These are phyloP conservation scores for Talaromyces liani DNA, from an alignment of 495 filamentous ascomycete genomes.

Conservation along the genomic window DNA sequence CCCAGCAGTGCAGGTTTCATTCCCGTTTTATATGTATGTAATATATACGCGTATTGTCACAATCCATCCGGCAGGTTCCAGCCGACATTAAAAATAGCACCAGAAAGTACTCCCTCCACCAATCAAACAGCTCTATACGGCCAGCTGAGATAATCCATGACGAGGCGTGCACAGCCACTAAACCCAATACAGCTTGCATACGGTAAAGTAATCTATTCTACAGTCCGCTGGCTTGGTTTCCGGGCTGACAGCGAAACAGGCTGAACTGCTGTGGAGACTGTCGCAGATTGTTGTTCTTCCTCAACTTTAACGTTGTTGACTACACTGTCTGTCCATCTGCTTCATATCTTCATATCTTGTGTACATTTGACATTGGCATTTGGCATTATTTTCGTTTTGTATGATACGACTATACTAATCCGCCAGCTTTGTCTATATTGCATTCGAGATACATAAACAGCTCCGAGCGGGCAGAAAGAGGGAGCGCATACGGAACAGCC, in stretches of 20 bases:
- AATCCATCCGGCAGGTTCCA: neutral
- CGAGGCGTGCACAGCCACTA: constrained; percentile 2
- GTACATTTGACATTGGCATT: neutral
- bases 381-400: neutral
- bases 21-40: neutral
- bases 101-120: neutral
- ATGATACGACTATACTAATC: neutral
- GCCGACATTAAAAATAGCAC: neutral
- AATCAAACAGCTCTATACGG: neutral
- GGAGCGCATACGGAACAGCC: neutral
- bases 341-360: neutral
- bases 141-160: neutral
- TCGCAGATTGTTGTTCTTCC: constrained; percentile 3
- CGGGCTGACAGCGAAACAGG: neutral
- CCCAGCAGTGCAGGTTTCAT: neutral
- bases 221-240: neutral
- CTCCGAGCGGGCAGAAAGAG: neutral
- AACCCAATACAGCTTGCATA: neutral
- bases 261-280: neutral
- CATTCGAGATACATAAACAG: neutral
- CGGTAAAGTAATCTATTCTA: neutral
- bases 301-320: neutral
- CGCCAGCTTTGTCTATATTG: neutral
- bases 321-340: neutral
- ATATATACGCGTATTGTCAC: neutral